A percentile compares a stretch with the other conserved stretches of the same genome.
These are phyloP conservation scores for Suillus subluteus DNA, from an alignment of 768 basidiomycete genomes.

Conservation along the genomic window DNA sequence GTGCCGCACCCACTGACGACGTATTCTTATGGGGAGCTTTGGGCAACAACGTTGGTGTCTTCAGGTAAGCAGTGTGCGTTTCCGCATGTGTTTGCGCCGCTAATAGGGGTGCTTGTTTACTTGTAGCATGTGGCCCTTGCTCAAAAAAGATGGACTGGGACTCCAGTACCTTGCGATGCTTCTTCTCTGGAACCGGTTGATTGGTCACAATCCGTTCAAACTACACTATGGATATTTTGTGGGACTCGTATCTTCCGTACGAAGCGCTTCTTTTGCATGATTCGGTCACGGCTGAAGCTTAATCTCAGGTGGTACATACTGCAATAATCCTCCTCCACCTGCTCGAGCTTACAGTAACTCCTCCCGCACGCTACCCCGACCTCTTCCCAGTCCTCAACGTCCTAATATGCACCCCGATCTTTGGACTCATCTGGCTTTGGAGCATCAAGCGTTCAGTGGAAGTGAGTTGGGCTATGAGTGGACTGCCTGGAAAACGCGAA, in stretches of 20 bases:
- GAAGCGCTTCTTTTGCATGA: not conserved
- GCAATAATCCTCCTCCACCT: slow-evolving; percentile 60
- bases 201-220: slow-evolving; percentile 76
- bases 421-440: slow-evolving; percentile 87
- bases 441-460: slow-evolving; percentile 82
- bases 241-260: slow-evolving; percentile 55
- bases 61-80: slow-evolving; percentile 61
- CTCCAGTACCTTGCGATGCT: slow-evolving; percentile 72
- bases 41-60: slow-evolving; percentile 82
- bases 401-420: slow-evolving; percentile 78
- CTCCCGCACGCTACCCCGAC: slow-evolving; percentile 83
- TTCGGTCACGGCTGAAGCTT: not conserved
- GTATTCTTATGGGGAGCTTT: slow-evolving; percentile 35
- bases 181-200: slow-evolving; percentile 78
- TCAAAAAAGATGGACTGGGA: slow-evolving; percentile 77
- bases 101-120: slow-evolving; percentile 5
- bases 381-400: slow-evolving; percentile 86
- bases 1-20: slow-evolving; percentile 33
- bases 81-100: not conserved
- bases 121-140: slow-evolving; percentile 87
- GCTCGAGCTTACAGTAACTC: slow-evolving; percentile 59
- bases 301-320: slow-evolving; percentile 53
- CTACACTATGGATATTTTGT: slow-evolving; percentile 49
- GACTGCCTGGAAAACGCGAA: slow-evolving; percentile 39
- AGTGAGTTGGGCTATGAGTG: slow-evolving; percentile 78